phyloP scores from a whole-genome alignment of 106 monocot species.

The Hemerocallis citrina region DNA sequence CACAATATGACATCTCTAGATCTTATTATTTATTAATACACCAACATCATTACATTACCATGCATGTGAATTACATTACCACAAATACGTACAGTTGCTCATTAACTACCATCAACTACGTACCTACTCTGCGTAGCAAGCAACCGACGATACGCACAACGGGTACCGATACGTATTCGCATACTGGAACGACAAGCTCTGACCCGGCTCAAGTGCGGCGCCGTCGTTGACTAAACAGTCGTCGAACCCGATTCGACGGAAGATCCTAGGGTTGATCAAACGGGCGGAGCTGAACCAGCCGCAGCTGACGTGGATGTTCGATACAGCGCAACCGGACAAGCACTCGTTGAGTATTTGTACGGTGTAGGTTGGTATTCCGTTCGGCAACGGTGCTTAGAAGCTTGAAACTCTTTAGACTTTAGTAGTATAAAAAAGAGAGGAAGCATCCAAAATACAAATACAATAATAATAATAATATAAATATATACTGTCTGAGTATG shows the following conservation, averaged over 20 bases:
- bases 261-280: slow-evolving; percentile 12
- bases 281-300: slow-evolving; percentile 29
- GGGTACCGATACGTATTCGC: slow-evolving; percentile 16
- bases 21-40: too few species aligned
- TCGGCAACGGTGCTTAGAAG: slow-evolving; percentile 33
- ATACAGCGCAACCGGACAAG: slow-evolving; percentile 24
- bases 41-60: too few species aligned
- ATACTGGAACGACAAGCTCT: slow-evolving; percentile 20
- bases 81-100: too few species aligned
- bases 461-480: too few species aligned
- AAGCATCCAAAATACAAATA: too few species aligned
- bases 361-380: slow-evolving; percentile 52
- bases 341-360: slow-evolving; percentile 39
- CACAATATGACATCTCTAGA: too few species aligned
- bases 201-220: slow-evolving; percentile 7
- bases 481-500: too few species aligned
- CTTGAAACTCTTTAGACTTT: too few species aligned
- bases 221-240: slow-evolving; percentile 23
- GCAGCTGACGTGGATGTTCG: slow-evolving; percentile 24
- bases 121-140: slow-evolving; percentile 1
- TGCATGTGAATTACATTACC: too few species aligned
- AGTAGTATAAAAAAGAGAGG: too few species aligned
- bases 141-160: slow-evolving; percentile 2
- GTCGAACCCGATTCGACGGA: slow-evolving; percentile 13
- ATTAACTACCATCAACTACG: too few species aligned